Percentiles rank a stretch among this genome's conserved stretches.
Evolutionary conservation across 148 eudicot species (phyloP).

Genomic region (Heliamphora exappendiculata): DNA sequence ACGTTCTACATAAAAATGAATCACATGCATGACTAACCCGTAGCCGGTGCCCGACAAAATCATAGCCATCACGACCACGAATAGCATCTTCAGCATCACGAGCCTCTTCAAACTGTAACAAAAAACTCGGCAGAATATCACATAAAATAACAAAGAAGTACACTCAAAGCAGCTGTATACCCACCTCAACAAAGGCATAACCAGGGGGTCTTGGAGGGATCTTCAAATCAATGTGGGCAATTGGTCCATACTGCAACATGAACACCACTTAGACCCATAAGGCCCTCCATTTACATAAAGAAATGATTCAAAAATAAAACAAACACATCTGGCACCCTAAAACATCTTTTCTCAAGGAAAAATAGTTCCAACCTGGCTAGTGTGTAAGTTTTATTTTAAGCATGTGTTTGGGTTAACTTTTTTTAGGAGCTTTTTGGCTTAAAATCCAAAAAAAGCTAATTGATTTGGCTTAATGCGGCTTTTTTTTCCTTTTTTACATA

Average conservation of each 20-base stretch:
- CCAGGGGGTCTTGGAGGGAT: constrained; percentile 99
- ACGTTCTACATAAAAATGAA: not conserved
- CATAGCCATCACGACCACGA: constrained; percentile 98
- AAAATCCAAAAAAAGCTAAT: too few species aligned
- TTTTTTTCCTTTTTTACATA: too few species aligned
- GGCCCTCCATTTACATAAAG: not conserved
- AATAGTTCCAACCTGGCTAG: too few species aligned
- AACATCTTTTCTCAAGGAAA: too few species aligned
- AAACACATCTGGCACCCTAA: too few species aligned
- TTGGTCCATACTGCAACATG: constrained; percentile 72
- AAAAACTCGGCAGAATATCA: not conserved
- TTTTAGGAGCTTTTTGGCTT: too few species aligned
- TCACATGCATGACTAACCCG: constrained; percentile 41
- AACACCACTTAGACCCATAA: constrained; percentile 10
- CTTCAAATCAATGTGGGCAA: constrained; percentile 86
- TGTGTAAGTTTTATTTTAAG: too few species aligned
- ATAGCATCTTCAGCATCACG: constrained; percentile 99
- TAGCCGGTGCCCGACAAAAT: constrained; percentile 90
- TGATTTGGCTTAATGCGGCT: too few species aligned
- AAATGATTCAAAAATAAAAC: too few species aligned
- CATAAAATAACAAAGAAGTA: not conserved
- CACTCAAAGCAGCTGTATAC: constrained; percentile 5
- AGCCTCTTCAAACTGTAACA: constrained; percentile 75
- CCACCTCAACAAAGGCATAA: constrained; percentile 96
- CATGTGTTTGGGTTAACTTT: too few species aligned